Percentiles rank a stretch among this genome's conserved stretches.
phyloP scores from a whole-genome alignment of 2,329 filamentous ascomycete genomes.

The Xylariaceae sp. region DNA sequence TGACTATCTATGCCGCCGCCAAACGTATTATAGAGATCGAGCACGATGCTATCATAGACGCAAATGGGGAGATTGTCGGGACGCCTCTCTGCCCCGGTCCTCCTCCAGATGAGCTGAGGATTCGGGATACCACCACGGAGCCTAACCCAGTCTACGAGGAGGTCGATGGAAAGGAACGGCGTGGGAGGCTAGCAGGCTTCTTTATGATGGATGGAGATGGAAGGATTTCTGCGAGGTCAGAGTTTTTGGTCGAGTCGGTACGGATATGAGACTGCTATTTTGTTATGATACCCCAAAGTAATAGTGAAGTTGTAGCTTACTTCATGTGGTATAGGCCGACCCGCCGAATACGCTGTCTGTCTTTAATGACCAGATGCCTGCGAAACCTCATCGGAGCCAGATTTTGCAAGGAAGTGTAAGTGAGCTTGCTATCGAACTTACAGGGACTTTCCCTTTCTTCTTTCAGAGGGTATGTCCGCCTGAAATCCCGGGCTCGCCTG shows the following conservation, averaged over 20 bases:
- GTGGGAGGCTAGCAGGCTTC: conserved; percentile 22
- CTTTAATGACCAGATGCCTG: no score
- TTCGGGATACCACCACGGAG: conserved; percentile 24
- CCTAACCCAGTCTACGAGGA: conserved; percentile 11
- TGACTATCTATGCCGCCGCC: conserved; percentile 31
- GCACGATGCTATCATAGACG: conserved; percentile 32
- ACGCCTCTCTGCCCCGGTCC: conserved; percentile 21
- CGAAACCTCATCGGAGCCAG: no score
- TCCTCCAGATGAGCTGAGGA: conserved; percentile 28
- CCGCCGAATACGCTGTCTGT: no score
- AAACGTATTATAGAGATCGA: conserved; percentile 38
- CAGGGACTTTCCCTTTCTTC: no score
- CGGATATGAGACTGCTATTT: conserved; percentile 4
- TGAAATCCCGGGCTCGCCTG: no score
- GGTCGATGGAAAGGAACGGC: conserved; percentile 13
- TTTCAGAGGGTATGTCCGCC: no score
- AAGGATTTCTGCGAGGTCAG: conserved; percentile 21
- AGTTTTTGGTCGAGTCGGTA: conserved; percentile 19
- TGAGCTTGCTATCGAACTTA: no score
- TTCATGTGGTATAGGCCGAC: no score
- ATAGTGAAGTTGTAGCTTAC: no score
- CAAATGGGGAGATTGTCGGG: conserved; percentile 16
- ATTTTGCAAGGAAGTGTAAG: no score
- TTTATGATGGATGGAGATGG: conserved; percentile 23
- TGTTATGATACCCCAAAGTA: no score